Evolutionary conservation across 768 basidiomycete species (phyloP), one percentile per base, ranked within the genome.

Genomic region (Pleurotus tuber-regium): DNA sequence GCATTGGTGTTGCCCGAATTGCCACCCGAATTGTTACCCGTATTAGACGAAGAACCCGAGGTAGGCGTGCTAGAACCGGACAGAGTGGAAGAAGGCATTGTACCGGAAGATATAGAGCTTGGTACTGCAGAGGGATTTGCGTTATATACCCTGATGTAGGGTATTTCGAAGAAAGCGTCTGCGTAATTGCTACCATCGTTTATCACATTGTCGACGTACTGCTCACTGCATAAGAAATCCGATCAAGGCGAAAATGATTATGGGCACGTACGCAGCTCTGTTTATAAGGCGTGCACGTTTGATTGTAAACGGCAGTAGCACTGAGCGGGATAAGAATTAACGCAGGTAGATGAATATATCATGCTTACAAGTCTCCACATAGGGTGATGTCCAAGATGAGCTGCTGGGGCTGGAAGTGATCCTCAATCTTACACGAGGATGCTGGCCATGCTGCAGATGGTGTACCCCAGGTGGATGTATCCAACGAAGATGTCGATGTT

Each of bases 121-220:
- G 41, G 41, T 9, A 25, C 16, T 24, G 23, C 16, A 21, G 41
- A 42, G 9, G 68, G 68, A 19, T 54, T 48, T 1, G 63, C 54
- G 46, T 75, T 62, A 42, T 66, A 69, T 7, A 66, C 64, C 14
- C 83, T 81, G 28, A 90, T 66, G 55, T 82, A 83, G 47, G 74
- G 72, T 59, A 89, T 73, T 63, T 88, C 85, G 58, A 87, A 90
- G 66, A 79, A 85, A 4, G 77, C 76, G 28, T 70, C 59, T 58
- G 71, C 63, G 58, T 70, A 77, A 47, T 67, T 51, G 40, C 59
- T 63, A 5, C 73, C 74, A 4, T 72, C 59, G 26, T 75, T 74
- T 38, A 76, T 66, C n/a, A 80, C 77, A 54, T 76, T 78, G 59
- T 78, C 78, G 21, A 70, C 69, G 59, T 79, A 80, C 69, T 78